phyloP scores from a whole-genome alignment of 2,329 filamentous ascomycete genomes.

The Exophiala sp. region DNA sequence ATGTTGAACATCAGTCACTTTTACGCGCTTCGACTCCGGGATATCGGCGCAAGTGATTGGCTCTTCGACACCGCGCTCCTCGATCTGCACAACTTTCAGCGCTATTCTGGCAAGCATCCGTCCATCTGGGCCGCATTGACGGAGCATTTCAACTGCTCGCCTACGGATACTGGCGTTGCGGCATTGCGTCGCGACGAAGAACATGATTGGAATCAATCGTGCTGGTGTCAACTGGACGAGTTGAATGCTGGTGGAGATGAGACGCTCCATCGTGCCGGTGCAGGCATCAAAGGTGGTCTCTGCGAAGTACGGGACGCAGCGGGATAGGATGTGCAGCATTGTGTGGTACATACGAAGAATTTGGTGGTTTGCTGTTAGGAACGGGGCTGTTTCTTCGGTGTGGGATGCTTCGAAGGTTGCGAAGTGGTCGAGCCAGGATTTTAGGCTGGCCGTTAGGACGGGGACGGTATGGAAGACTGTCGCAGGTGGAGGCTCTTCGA shows the following conservation, averaged over 20 bases:
- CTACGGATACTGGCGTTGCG: constrained; percentile 13
- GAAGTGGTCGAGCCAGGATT: constrained; percentile 15
- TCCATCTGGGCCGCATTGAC: constrained; percentile 14
- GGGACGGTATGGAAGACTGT: constrained; percentile 18
- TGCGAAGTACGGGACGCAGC: constrained; percentile 16
- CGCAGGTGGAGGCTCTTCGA: not conserved
- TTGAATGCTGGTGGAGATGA: constrained; percentile 5
- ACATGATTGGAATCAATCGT: constrained; percentile 15
- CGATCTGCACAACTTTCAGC: constrained; percentile 9
- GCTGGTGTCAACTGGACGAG: not conserved
- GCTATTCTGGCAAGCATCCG: constrained; percentile 14
- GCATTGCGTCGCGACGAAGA: constrained; percentile 20
- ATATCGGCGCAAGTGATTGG: constrained; percentile 15
- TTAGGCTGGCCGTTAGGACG: constrained; percentile 8
- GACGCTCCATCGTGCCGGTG: constrained; percentile 7
- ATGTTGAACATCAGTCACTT: constrained; percentile 3
- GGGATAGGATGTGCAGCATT: constrained; percentile 14
- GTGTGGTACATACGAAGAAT: constrained; percentile 13
- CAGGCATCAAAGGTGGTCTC: constrained; percentile 16
- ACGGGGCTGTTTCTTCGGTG: not conserved
- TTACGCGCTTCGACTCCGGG: constrained; percentile 12
- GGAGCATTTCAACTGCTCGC: constrained; percentile 10
- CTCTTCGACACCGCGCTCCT: constrained; percentile 8
- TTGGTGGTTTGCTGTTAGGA: constrained; percentile 1
- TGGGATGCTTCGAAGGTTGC: not conserved